Conservation (phyloP, 345 rosid genomes). For the Sisymbrium altissimum region DNA sequence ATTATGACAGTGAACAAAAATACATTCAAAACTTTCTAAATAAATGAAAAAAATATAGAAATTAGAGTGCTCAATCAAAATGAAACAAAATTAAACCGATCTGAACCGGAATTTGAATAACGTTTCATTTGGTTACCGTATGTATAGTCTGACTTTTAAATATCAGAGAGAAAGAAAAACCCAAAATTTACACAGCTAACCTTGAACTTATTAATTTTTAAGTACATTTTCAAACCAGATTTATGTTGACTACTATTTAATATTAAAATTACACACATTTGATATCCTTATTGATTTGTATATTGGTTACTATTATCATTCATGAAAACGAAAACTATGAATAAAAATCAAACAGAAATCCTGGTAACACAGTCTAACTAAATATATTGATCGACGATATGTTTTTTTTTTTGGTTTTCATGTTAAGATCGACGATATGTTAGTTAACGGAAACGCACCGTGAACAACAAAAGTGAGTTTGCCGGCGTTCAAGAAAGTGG, state of each 20-base stretch:
- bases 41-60: not conserved
- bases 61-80: not conserved
- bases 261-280: not conserved
- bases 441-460: slow-evolving; percentile 29
- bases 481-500: slow-evolving; percentile 42
- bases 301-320: not conserved
- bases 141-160: too few species aligned
- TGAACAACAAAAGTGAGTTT: slow-evolving; percentile 45
- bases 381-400: not conserved
- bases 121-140: not conserved
- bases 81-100: not conserved
- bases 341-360: not conserved
- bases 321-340: not conserved
- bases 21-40: not conserved
- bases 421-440: not conserved
- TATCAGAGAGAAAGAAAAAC: not conserved
- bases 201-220: not conserved
- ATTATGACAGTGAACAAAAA: not conserved
- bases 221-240: not conserved
- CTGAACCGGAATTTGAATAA: not conserved
- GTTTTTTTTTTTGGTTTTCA: too few species aligned
- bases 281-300: not conserved
- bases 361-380: too few species aligned
- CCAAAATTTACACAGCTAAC: not conserved
- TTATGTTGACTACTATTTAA: not conserved